Percentiles rank a stretch among this genome's conserved stretches.
phyloP scores from a whole-genome alignment of 352 stramenopile species.

The Phytopythium ostracodes region DNA sequence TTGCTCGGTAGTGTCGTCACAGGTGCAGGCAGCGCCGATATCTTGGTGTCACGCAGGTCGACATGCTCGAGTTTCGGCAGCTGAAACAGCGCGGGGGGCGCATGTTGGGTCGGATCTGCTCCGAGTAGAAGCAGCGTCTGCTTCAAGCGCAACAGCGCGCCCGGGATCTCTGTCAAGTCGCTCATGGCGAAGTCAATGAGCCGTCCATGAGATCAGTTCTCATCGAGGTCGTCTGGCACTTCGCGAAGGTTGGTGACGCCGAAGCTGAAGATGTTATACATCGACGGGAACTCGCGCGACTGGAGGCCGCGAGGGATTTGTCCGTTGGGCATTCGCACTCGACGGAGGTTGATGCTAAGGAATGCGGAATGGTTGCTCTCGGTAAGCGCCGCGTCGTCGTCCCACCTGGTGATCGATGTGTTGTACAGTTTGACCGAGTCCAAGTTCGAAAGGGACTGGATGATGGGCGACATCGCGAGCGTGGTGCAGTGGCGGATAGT shows the following conservation, averaged over 20 bases:
- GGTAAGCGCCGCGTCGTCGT: neutral
- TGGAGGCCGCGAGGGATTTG: neutral
- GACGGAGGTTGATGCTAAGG: neutral
- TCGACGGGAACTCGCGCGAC: neutral
- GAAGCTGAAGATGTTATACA: neutral
- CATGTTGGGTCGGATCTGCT: neutral
- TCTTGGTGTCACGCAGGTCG: neutral
- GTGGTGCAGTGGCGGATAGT: conserved; percentile 32
- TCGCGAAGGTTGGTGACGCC: neutral
- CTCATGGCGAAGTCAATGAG: no score
- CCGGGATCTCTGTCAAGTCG: neutral
- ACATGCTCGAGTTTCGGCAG: neutral
- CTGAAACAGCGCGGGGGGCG: neutral
- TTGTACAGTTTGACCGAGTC: conserved; percentile 2
- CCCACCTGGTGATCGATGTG: neutral
- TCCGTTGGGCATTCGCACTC: neutral
- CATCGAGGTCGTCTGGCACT: neutral
- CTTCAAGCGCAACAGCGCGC: neutral
- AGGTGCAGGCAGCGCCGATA: neutral
- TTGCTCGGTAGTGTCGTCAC: neutral
- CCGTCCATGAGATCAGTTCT: neutral
- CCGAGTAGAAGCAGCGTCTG: neutral
- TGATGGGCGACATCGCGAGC: neutral
- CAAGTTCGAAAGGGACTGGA: neutral
- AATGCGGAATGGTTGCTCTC: neutral